phyloP scores from a whole-genome alignment of 2,329 filamentous ascomycete genomes.

The Xylariaceae sp. region DNA sequence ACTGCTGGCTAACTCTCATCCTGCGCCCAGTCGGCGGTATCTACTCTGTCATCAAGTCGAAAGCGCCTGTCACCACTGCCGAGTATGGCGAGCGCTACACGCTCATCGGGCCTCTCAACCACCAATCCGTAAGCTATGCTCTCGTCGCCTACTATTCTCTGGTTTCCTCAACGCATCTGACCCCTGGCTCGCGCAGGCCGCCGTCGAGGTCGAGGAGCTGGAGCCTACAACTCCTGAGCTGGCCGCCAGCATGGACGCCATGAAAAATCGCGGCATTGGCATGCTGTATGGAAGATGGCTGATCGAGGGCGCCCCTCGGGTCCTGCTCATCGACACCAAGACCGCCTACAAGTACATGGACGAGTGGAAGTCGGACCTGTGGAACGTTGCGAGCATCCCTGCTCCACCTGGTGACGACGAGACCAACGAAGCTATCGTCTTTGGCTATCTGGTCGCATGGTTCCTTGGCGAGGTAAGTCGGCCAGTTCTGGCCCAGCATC shows the following conservation, averaged over 20 bases:
- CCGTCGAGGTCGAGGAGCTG: slow-evolving; percentile 95
- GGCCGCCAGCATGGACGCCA: slow-evolving; percentile 75
- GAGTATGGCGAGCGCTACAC: slow-evolving; percentile 98
- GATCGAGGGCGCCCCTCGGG: slow-evolving; percentile 90
- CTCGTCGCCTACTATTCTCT: neutral
- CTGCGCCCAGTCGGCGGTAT: slow-evolving; percentile 74
- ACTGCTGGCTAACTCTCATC: slow-evolving; percentile 7
- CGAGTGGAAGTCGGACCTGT: slow-evolving; percentile 96
- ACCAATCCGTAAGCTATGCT: slow-evolving; percentile 69
- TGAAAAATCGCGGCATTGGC: slow-evolving; percentile 85
- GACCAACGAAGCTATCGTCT: slow-evolving; percentile 95
- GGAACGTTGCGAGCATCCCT: slow-evolving; percentile 90
- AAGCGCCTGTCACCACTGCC: slow-evolving; percentile 92
- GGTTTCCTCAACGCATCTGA: neutral
- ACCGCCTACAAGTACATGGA: slow-evolving; percentile 85
- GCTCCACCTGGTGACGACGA: slow-evolving; percentile 85
- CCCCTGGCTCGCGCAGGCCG: slow-evolving; percentile 51
- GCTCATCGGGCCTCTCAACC: slow-evolving; percentile 88
- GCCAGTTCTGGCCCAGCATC: neutral
- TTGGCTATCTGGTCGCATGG: slow-evolving; percentile 96
- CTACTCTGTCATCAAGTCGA: slow-evolving; percentile 98
- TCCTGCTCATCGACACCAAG: slow-evolving; percentile 90
- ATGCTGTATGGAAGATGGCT: slow-evolving; percentile 94
- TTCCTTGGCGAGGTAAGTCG: slow-evolving; percentile 83
- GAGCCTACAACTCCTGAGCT: slow-evolving; percentile 76